Base-by-base conservation (phyloP, 2,329 filamentous ascomycete genomes). In the Exophiala mesophila region DNA sequence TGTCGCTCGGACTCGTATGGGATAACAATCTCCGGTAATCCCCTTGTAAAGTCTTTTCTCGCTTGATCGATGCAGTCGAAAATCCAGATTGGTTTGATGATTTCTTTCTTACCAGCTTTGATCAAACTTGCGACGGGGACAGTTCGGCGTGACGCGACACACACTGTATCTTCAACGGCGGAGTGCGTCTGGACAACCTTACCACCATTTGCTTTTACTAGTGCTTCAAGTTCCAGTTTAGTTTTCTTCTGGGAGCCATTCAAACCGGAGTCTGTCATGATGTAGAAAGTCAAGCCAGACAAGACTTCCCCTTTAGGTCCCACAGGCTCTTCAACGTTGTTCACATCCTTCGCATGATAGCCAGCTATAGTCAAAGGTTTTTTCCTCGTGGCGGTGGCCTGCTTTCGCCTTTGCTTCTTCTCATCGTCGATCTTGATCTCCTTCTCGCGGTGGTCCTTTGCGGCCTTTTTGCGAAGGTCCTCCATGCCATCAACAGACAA, bases 121-220 rank as follows among this genome's bases (percentile, higher is more conserved):
- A 88, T 80, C 6, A 96, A 65, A 7, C 86, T 88, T 1, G 86
- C 85, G 1, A 89, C 88, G 57, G 89, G 89, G 53, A 97, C 81
- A 0, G 77, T 72, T 78, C 74, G 31, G 73, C 54, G 29, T 7
- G 49, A 41, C 13, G 51, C 49, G 3, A 43, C 23, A 40, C 36
- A 39, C 40, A 60, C 50, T 50, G 84, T 88, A 32, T 72, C 66
- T 1, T 76, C 68, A 3, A 70, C 73, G 1, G 78, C 74, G 3
- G 71, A 76, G 5, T 87, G 77, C 8, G 81, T 82, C 59, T 96
- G 88, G 5, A 83, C 83, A 21, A 96, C 73, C 7, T 68, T 77
- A 4, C 88, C 92, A 3, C 90, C 90, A 48, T 96, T 80, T 4
- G 81, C 76, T 62, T 92, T 95, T 55, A 97, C 76, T 1, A 94